phyloP scores from a whole-genome alignment of 2,329 filamentous ascomycete species.

The Curvularia hawaiiensis region DNA sequence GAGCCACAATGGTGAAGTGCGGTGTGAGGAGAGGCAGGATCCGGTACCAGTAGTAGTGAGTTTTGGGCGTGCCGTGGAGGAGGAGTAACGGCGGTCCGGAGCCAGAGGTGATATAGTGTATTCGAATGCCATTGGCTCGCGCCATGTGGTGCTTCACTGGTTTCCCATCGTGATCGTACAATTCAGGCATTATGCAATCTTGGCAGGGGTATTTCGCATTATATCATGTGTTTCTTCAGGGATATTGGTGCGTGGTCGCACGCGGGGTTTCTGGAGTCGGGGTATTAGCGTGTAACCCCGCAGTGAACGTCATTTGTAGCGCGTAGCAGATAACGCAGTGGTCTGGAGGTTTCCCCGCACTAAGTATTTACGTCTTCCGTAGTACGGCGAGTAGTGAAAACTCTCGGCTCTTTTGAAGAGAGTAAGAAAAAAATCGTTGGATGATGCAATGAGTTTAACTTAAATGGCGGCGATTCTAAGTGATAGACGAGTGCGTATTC shows the following conservation, averaged over 20 bases:
- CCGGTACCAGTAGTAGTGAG: conserved; percentile 45
- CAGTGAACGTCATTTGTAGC: neutral
- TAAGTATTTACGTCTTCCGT: too few species aligned
- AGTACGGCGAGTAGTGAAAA: neutral
- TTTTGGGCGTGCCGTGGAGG: conserved; percentile 31
- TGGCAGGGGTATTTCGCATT: neutral
- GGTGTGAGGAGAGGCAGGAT: conserved; percentile 42
- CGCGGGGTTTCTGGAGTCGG: too few species aligned
- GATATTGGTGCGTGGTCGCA: neutral
- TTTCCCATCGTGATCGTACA: conserved; percentile 24
- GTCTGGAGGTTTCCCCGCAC: neutral
- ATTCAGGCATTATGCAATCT: conserved; percentile 24
- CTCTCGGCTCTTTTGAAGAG: neutral
- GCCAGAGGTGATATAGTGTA: conserved; percentile 30
- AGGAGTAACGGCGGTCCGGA: conserved; percentile 26
- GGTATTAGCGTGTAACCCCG: neutral
- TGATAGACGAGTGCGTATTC: neutral
- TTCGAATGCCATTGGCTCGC: conserved; percentile 27
- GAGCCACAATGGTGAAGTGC: conserved; percentile 46
- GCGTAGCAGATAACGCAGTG: neutral
- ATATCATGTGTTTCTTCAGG: neutral
- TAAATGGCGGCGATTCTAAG: neutral
- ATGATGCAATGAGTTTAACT: neutral
- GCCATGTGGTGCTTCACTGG: conserved; percentile 25
- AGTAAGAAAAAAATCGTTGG: neutral